Conservation (phyloP, 2,329 filamentous ascomycete species). For the Stagonosporopsis tanaceti region DNA sequence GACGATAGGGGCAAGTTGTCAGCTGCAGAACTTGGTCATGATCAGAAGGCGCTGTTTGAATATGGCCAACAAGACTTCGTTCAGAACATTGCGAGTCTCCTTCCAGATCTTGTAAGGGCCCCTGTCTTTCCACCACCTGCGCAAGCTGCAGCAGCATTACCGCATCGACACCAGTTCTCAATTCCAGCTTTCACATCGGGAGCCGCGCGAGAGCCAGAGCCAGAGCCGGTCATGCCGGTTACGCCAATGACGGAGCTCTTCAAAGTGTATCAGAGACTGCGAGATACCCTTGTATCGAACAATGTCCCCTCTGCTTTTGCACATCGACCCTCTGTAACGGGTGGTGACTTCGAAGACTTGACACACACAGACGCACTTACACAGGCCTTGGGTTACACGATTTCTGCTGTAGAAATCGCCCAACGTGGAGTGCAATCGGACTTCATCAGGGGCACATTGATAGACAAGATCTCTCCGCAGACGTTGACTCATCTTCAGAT, state of each 20-base stretch:
- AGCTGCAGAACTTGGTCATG: conserved; percentile 41
- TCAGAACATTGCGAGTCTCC: conserved; percentile 55
- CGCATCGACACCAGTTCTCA: conserved; percentile 33
- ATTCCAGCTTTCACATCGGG: conserved; percentile 42
- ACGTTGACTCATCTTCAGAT: conserved; percentile 86
- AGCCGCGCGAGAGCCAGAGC: conserved; percentile 9
- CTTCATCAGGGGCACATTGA: conserved; percentile 71
- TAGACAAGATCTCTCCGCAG: conserved; percentile 86
- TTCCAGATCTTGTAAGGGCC: conserved; percentile 46
- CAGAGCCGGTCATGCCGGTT: conserved; percentile 1
- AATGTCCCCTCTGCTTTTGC: conserved; percentile 57
- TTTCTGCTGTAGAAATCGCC: conserved; percentile 88
- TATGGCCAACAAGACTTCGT: conserved; percentile 62
- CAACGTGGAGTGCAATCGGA: conserved; percentile 84
- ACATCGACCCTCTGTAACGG: conserved; percentile 50
- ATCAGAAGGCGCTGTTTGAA: conserved; percentile 59
- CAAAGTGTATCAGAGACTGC: conserved; percentile 64
- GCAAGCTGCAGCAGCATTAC: conserved; percentile 31
- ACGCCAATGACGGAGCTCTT: conserved; percentile 57
- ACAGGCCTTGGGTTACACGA: conserved; percentile 78
- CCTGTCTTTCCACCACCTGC: conserved; percentile 17
- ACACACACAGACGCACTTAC: conserved; percentile 67
- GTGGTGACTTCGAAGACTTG: conserved; percentile 55
- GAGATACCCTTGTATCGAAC: conserved; percentile 63
- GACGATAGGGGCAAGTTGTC: conserved; percentile 31